A percentile compares a stretch with the other conserved stretches of the same genome.
Evolutionary conservation across 1,139 yeast species (phyloP).

Genomic region (Geotrichum klebahnii): DNA sequence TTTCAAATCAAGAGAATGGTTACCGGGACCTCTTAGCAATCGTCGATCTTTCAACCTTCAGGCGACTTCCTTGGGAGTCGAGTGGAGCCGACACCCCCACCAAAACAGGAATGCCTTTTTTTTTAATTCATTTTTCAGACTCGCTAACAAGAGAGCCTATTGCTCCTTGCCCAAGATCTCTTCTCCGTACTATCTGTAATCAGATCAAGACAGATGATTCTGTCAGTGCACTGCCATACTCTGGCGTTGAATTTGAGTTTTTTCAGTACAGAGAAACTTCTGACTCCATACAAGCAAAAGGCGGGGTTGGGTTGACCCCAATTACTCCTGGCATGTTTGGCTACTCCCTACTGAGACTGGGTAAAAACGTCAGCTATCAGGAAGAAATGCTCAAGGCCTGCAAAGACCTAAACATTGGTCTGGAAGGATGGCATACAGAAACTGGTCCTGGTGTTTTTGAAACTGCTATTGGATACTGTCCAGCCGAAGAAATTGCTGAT

Average conservation of each 20-base stretch:
- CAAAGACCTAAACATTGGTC: constrained; percentile 30
- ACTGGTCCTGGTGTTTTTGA: constrained; percentile 43
- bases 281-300: constrained; percentile 31
- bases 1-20: constrained; percentile 38
- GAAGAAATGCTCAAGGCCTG: constrained; percentile 34
- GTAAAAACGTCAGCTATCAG: constrained; percentile 35
- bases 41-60: constrained; percentile 32
- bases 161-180: constrained; percentile 38
- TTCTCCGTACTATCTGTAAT: constrained; percentile 30
- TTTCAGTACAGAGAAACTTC: constrained; percentile 37
- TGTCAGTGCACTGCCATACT: constrained; percentile 30
- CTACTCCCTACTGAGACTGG: constrained; percentile 38
- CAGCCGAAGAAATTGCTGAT: constrained; percentile 38
- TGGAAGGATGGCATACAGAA: constrained; percentile 42
- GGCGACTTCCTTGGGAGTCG: constrained; percentile 38
- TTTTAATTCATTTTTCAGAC: constrained; percentile 34
- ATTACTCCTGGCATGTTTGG: constrained; percentile 41
- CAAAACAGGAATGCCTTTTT: constrained; percentile 30
- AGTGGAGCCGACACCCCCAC: constrained; percentile 7
- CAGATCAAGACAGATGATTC: constrained; percentile 21
- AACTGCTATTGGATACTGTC: constrained; percentile 38
- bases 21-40: constrained; percentile 37
- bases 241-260: constrained; percentile 41
- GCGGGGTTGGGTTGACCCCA: constrained; percentile 33
- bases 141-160: constrained; percentile 31